These are phyloP conservation scores for Boletellus ananas DNA, from an alignment of 768 basidiomycete genomes.

Conservation along the genomic window DNA sequence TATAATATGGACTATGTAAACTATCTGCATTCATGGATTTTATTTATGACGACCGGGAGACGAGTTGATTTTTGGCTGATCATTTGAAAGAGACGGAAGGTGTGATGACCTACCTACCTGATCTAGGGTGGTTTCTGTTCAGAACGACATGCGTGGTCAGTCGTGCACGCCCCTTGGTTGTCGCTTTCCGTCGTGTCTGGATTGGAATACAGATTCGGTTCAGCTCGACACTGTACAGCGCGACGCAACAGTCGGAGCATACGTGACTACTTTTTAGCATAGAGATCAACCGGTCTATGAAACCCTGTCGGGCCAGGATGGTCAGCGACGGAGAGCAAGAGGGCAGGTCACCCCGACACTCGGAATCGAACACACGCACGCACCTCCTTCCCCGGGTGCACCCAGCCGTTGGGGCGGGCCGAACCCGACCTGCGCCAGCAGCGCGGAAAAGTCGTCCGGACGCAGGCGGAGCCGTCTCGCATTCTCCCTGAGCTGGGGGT, in stretches of 20 bases:
- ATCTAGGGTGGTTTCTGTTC: too few species aligned
- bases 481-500: conserved; percentile 59
- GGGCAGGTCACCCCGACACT: too few species aligned
- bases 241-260: too few species aligned
- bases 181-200: too few species aligned
- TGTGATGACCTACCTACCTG: too few species aligned
- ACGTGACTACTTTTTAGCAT: conserved; percentile 38
- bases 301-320: conserved; percentile 10
- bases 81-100: too few species aligned
- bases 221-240: too few species aligned
- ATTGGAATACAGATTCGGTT: too few species aligned
- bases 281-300: conserved; percentile 53
- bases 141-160: too few species aligned
- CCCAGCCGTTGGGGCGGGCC: conserved; percentile 45
- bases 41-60: background rate
- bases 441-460: conserved; percentile 56
- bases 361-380: conserved; percentile 9
- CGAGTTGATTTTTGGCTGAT: too few species aligned
- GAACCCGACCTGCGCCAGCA: conserved; percentile 65
- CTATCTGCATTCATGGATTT: too few species aligned
- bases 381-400: conserved; percentile 62
- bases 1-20: conserved; percentile 4
- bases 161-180: too few species aligned
- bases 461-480: conserved; percentile 52
- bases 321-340: conserved; percentile 1